Evolutionary conservation across 2,329 filamentous ascomycete species (phyloP), one percentile per base, ranked within the genome.

Genomic region (Zymoseptoria crescenta): DNA sequence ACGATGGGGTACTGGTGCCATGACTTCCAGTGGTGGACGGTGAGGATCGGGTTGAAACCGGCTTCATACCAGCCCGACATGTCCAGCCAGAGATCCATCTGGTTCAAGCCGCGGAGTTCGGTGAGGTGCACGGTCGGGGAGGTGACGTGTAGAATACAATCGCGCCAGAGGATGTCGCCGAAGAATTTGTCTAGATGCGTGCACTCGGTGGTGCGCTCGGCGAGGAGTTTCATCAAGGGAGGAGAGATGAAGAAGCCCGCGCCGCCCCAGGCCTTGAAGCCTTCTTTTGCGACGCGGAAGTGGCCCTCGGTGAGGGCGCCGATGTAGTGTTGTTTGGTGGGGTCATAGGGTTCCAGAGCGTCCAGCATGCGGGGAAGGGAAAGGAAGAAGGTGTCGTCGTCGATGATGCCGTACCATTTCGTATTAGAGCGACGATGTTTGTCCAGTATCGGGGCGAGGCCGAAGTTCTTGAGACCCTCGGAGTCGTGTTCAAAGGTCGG

Each of bases 361-460:
- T 66, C 52, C 24, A 69, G 21, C 58, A 68, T 58, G 1, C 58
- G 57, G 4, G 64, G 62, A 27, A 70, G 54, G 2, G 66, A 67
- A 16, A 68, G 54, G 50, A 70, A 70, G 60, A 70, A 70, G 1
- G 68, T 70, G 49, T 70, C 68, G 52, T 70, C 68, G 52, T 70
- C 67, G 27, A 69, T 68, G 30, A 70, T 55, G 27, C 64, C 66
- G 50, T 67, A 66, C 68, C 68, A 70, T 52, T 59, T 52, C 1
- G 68, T 69, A 8, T 55, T 55, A 9, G 60, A 21, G 50, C 61
- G 56, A 3, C 56, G 56, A 30, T 65, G 24, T 48, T 62, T 63
- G 50, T 64, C 50, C 24, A 69, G 56, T 9, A 57, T 64, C 19
- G 60, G 60, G 20, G 66, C 64, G 3, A 69, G 62, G 5, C 59